Conservation (phyloP, 371 early-diverging fungal genomes). For the Coelomomyces lativittatus region DNA sequence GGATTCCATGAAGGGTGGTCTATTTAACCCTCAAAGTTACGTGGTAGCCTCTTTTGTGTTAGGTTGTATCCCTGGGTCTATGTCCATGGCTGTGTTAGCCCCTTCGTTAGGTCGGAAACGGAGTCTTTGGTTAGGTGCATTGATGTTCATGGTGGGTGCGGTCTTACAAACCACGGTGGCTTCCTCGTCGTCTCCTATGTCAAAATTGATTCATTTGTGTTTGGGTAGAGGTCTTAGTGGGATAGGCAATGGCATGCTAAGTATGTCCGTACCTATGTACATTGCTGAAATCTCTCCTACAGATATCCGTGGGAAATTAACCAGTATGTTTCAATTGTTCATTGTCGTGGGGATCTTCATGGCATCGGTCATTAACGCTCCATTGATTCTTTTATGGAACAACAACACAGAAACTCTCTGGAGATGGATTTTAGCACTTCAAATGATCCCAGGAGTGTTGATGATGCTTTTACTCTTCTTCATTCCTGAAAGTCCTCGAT, state of each 20-base stretch:
- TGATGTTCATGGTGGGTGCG: constrained; percentile 53
- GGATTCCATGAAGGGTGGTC: too few relatives aligned
- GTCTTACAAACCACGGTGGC: constrained; percentile 45
- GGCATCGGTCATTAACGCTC: constrained; percentile 8
- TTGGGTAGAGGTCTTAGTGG: constrained; percentile 64
- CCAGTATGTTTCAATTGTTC: constrained; percentile 72
- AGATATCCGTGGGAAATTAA: constrained; percentile 62
- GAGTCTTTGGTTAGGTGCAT: constrained; percentile 46
- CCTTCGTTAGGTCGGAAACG: constrained; percentile 57
- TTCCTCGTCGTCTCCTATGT: constrained; percentile 14
- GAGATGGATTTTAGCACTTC: constrained; percentile 61
- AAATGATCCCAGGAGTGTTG: constrained; percentile 49
- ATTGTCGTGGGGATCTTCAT: constrained; percentile 37
- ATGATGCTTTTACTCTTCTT: constrained; percentile 48
- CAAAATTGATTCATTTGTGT: constrained; percentile 18
- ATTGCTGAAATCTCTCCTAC: constrained; percentile 78
- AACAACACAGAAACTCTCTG: constrained; percentile 32
- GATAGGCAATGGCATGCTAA: constrained; percentile 63
- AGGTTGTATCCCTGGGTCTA: not conserved
- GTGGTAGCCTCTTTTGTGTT: not conserved
- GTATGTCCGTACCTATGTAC: constrained; percentile 75
- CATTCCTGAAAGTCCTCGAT: constrained; percentile 77
- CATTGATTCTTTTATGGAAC: constrained; percentile 6
- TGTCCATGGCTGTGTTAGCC: constrained; percentile 12
- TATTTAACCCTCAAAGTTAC: too few relatives aligned